Conservation (phyloP, 352 stramenopile genomes). For the Thalassiosira livingstoniorum region DNA sequence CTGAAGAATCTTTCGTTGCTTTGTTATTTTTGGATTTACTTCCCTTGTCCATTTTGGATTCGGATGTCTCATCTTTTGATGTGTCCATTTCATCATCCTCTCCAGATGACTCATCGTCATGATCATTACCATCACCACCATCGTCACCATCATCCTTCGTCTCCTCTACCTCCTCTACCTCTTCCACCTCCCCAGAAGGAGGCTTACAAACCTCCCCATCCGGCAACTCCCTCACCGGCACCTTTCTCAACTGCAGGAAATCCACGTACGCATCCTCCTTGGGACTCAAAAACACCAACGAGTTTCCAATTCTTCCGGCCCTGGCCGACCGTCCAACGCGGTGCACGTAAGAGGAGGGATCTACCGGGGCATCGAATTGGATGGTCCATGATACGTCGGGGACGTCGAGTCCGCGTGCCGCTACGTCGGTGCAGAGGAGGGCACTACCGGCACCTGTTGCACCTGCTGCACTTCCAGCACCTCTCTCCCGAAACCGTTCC, state of each 20-base stretch:
- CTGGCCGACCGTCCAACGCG: constrained; percentile 97
- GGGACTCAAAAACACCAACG: constrained; percentile 94
- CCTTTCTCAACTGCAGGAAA: constrained; percentile 92
- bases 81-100: not conserved
- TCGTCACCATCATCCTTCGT: constrained; percentile 58
- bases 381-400: constrained; percentile 99
- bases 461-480: constrained; percentile 70
- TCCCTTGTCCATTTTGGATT: constrained; percentile 5
- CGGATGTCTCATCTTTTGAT: not conserved
- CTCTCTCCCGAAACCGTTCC: constrained; percentile 78
- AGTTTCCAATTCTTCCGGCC: constrained; percentile 91
- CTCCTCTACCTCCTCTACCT: constrained; percentile 76
- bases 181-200: constrained; percentile 55
- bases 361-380: constrained; percentile 94
- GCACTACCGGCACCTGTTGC: constrained; percentile 91
- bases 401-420: constrained; percentile 97
- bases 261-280: constrained; percentile 98
- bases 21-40: not conserved
- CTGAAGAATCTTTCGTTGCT: constrained; percentile 3
- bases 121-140: constrained; percentile 7
- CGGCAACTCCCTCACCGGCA: constrained; percentile 90
- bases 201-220: constrained; percentile 67
- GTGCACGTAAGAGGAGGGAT: constrained; percentile 99
- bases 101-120: constrained; percentile 13
- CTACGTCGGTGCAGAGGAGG: constrained; percentile 98